Evolutionary conservation across 495 filamentous ascomycete species (phyloP), one percentile per base, ranked within the genome.

Genomic region (Pyronema omphalodes): DNA sequence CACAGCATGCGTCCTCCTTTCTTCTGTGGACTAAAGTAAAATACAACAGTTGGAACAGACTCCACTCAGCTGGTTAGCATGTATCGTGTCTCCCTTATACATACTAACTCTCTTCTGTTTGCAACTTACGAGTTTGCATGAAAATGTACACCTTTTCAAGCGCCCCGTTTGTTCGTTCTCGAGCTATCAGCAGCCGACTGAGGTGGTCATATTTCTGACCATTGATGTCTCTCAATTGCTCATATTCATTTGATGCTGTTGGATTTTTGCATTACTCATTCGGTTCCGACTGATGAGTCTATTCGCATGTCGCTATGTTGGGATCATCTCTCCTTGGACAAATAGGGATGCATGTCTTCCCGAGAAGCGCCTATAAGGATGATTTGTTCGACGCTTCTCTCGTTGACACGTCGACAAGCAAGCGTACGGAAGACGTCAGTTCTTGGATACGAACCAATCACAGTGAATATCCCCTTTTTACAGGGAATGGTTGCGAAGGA

Each of bases 341-440:
- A 41, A 12, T 17, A 29, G 23, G 23, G 11, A 41, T 41, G 39
- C 39, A 41, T 41, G 11, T 17, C 39, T 41, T 41, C 39, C 39
- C 39, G 39, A 41, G 39, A 41, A 41, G 44, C 18, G 44, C 44
- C 12, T 8, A 50, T 11, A 11, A 12, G 35, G 47, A 50, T 50
- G 47, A 36, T 50, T 50, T 50, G 47, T 50, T 50, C 47, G 29
- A 50, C 47, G 47, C 18, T 50, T 50, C 47, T 11, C 9, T 50
- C 19, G 47, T 50, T 50, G 47, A 50, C 47, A 50, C 47, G 47
- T 50, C 47, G 47, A 50, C 47, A 50, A 36, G 47, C 47, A 50
- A 19, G 29, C 11, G 8, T 19, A 36, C n/a, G 47, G 7, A 12
- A 41, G 39, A 41, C 39, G 39, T 29, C 23, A 29, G 23, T 29